Percentiles rank a stretch among this genome's conserved stretches.
phyloP scores from a whole-genome alignment of 148 eudicot species.

The Agrostemma githago region DNA sequence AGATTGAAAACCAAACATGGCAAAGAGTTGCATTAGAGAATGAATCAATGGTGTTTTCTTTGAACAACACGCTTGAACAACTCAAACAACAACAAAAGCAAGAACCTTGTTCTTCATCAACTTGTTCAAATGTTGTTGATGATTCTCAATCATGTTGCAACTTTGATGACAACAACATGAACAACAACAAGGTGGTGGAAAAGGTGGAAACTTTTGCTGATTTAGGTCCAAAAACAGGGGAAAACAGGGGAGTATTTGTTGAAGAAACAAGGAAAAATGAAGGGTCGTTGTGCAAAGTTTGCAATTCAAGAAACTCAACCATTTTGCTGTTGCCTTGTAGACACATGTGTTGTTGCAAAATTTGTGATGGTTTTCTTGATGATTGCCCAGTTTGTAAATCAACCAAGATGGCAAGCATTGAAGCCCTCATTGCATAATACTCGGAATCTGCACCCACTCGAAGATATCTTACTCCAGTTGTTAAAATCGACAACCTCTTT shows the following conservation, averaged over 20 bases:
- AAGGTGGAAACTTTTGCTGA: background rate
- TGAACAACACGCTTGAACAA: slow-evolving; percentile 43
- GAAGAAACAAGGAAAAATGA: slow-evolving; percentile 1
- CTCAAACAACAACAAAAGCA: slow-evolving; percentile 37
- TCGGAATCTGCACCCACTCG: background rate
- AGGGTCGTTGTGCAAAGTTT: slow-evolving; percentile 40
- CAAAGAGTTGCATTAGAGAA: slow-evolving; percentile 51
- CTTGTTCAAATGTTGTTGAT: slow-evolving; percentile 30
- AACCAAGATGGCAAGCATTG: slow-evolving; percentile 47
- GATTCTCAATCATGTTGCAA: slow-evolving; percentile 65
- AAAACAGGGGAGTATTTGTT: background rate
- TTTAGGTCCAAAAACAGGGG: slow-evolving; percentile 9
- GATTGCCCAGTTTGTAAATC: slow-evolving; percentile 70
- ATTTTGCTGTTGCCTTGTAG: slow-evolving; percentile 68
- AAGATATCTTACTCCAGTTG: too few species aligned
- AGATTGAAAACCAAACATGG: slow-evolving; percentile 57
- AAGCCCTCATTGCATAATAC: slow-evolving; percentile 38
- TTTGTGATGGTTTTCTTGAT: slow-evolving; percentile 48
- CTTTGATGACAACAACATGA: background rate
- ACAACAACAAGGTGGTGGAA: background rate
- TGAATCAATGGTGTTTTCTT: slow-evolving; percentile 41
- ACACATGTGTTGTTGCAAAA: slow-evolving; percentile 62
- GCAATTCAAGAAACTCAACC: slow-evolving; percentile 41
- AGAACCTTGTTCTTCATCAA: slow-evolving; percentile 11
- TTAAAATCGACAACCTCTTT: too few species aligned